Percentiles rank a stretch among this genome's conserved stretches.
phyloP scores from a whole-genome alignment of 2,329 filamentous ascomycete genomes.

The Hawksworthiomyces lignivorus region DNA sequence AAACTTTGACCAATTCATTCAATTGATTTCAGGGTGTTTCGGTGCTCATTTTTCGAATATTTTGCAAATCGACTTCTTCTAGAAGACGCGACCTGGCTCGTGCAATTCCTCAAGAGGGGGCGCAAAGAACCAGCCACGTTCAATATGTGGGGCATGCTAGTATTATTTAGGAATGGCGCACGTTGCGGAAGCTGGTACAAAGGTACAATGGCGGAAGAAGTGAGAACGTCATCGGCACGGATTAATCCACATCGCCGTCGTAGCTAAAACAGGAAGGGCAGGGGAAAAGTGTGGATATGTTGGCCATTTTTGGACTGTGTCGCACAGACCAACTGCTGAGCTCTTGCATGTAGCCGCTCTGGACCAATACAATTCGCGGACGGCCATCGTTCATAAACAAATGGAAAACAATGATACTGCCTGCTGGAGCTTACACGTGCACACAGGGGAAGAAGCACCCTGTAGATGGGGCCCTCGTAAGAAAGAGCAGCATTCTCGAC shows the following conservation, averaged over 20 bases:
- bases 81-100: constrained; percentile 16
- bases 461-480: too few species aligned
- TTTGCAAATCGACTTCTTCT: background rate
- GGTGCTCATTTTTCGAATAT: background rate
- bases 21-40: background rate
- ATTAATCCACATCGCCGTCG: constrained; percentile 14
- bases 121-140: background rate
- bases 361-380: constrained; percentile 3
- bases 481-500: too few species aligned
- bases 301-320: background rate
- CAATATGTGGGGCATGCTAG: constrained; percentile 1
- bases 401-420: too few species aligned
- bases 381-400: constrained; percentile 5
- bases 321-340: background rate
- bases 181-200: constrained; percentile 8
- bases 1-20: background rate
- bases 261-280: background rate
- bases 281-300: too few species aligned
- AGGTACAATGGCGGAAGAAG: background rate
- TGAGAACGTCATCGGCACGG: constrained; percentile 13
- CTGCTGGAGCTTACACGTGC: too few species aligned
- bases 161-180: background rate
- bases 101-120: constrained; percentile 7
- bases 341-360: background rate
- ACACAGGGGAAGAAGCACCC: too few species aligned